phyloP scores from a whole-genome alignment of 2,329 filamentous ascomycete species.

The Davidsoniella virescens region DNA sequence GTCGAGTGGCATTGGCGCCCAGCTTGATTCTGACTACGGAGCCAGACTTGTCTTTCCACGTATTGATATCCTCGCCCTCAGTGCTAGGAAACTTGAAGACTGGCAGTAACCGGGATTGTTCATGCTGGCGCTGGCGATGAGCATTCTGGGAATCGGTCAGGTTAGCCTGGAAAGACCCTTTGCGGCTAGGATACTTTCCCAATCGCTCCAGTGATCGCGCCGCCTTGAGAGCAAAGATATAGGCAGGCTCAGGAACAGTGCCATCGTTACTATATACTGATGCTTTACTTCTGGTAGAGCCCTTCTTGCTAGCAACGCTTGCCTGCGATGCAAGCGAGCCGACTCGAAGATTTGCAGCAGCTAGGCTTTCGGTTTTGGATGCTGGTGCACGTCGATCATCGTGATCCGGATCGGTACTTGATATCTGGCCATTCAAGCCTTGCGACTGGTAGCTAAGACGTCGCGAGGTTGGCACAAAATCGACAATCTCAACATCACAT shows the following conservation, averaged over 20 bases:
- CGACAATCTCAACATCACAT: no score
- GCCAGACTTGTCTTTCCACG: not conserved
- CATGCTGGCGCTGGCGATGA: not conserved
- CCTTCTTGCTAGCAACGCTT: not conserved
- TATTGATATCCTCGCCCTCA: not conserved
- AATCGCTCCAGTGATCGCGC: not conserved
- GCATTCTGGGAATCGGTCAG: not conserved
- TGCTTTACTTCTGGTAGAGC: not conserved
- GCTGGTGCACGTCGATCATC: no score
- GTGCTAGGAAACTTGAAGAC: not conserved
- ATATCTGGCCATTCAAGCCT: no score
- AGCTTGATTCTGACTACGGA: not conserved
- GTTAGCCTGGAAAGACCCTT: not conserved
- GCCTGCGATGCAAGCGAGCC: no score
- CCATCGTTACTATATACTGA: not conserved
- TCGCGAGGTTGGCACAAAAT: no score
- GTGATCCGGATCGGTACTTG: no score
- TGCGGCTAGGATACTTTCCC: not conserved
- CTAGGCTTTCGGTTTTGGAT: no score
- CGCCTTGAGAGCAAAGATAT: conserved; percentile 7
- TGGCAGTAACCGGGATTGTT: no score
- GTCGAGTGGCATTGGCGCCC: not conserved
- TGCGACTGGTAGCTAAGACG: no score
- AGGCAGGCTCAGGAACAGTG: conserved; percentile 6
- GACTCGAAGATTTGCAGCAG: no score